Percentiles rank a stretch among this genome's conserved stretches.
phyloP scores from a whole-genome alignment of 2,329 filamentous ascomycete genomes.

The Sphaerostilbella broomeana region DNA sequence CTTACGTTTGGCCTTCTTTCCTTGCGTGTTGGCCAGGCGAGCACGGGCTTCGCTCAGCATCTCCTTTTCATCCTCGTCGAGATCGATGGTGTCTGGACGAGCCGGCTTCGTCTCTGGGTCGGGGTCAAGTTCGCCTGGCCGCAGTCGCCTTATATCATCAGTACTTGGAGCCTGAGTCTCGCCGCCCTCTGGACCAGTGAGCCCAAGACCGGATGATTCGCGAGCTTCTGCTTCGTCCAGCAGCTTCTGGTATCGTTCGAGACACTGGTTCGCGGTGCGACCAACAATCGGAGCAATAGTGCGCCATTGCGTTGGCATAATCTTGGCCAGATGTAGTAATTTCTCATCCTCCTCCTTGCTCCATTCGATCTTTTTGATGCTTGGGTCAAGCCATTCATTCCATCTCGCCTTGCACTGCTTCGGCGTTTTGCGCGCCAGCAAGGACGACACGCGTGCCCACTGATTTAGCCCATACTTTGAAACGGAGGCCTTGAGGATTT shows the following conservation, averaged over 20 bases:
- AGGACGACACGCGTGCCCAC: constrained; percentile 96
- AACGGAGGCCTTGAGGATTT: constrained; percentile 92
- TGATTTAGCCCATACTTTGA: constrained; percentile 95
- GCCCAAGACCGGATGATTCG: constrained; percentile 74
- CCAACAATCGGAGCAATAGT: constrained; percentile 97
- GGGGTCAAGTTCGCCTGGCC: constrained; percentile 92
- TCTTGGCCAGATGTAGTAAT: constrained; percentile 88
- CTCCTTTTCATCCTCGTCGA: constrained; percentile 98
- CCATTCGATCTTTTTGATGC: constrained; percentile 98
- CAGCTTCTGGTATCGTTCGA: constrained; percentile 94
- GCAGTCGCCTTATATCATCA: constrained; percentile 81
- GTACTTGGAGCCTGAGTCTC: constrained; percentile 84
- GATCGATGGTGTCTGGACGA: constrained; percentile 90
- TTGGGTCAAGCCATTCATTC: constrained; percentile 96
- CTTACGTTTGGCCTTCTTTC: constrained; percentile 98
- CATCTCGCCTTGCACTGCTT: constrained; percentile 99
- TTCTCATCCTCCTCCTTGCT: constrained; percentile 98
- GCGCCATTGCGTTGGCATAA: constrained; percentile 99
- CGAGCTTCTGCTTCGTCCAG: constrained; percentile 91
- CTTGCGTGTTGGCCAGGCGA: constrained; percentile 93
- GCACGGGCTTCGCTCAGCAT: constrained; percentile 98
- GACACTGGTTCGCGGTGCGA: constrained; percentile 90
- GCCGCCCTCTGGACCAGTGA: constrained; percentile 79
- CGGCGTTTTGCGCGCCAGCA: constrained; percentile 92
- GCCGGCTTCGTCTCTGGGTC: constrained; percentile 96